Conservation (phyloP, 164 flowering plant species). For the Dillenia turbinata region DNA sequence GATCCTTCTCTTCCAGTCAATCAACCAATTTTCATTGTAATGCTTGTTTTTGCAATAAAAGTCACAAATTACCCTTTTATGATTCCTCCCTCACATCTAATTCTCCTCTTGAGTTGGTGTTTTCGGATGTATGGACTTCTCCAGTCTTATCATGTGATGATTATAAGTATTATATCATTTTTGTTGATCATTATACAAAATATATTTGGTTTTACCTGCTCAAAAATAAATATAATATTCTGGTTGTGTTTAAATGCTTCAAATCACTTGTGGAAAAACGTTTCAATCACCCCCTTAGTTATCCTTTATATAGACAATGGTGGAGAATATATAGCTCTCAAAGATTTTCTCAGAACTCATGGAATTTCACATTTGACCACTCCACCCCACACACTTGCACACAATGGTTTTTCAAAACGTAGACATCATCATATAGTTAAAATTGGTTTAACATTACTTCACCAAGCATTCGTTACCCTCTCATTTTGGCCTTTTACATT, state of each 20-base stretch:
- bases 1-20: too few species aligned
- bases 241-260: not conserved
- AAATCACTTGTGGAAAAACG: conserved; percentile 2
- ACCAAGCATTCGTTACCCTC: not conserved
- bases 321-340: conserved; percentile 7
- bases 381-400: conserved; percentile 6
- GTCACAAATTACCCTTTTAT: too few species aligned
- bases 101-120: too few species aligned
- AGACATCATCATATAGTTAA: not conserved
- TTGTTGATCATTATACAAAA: conserved; percentile 6
- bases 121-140: not conserved
- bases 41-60: too few species aligned
- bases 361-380: conserved; percentile 7
- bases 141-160: not conserved
- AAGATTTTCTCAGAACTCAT: not conserved
- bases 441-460: not conserved
- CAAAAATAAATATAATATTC: not conserved
- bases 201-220: not conserved
- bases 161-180: not conserved
- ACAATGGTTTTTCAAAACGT: conserved; percentile 1
- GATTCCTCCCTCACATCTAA: too few species aligned
- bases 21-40: too few species aligned
- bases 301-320: conserved; percentile 4
- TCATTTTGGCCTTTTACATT: not conserved
- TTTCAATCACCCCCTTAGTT: not conserved